phyloP scores from a whole-genome alignment of 2,329 filamentous ascomycete genomes.

The Ophiocordyceps camponoti-leonardi region DNA sequence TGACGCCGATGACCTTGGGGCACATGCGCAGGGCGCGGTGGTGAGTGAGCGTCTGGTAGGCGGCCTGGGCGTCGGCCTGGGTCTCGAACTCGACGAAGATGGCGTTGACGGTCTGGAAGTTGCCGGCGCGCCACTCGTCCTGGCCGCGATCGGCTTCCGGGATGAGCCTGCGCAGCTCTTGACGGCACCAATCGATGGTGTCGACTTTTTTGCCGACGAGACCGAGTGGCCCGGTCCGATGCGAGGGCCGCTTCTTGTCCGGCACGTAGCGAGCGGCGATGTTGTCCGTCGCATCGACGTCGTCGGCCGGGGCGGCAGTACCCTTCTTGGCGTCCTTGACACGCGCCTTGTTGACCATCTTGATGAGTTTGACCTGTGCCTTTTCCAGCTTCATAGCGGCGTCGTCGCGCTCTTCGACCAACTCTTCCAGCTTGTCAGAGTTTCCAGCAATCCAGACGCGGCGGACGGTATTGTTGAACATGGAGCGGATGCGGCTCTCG shows the following conservation, averaged over 20 bases:
- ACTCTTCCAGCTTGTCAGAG: constrained; percentile 52
- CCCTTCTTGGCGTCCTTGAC: constrained; percentile 17
- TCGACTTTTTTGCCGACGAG: constrained; percentile 54
- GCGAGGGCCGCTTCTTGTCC: constrained; percentile 50
- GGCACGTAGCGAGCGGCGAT: constrained; percentile 51
- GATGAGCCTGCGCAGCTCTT: constrained; percentile 34
- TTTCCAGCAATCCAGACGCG: constrained; percentile 74
- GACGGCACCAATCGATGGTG: constrained; percentile 70
- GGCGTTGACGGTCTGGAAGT: constrained; percentile 47
- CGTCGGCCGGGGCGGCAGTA: constrained; percentile 9
- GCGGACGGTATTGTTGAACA: constrained; percentile 66
- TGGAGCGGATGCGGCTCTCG: constrained; percentile 51
- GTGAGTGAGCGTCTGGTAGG: constrained; percentile 68
- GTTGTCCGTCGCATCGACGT: constrained; percentile 47
- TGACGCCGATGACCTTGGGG: constrained; percentile 67
- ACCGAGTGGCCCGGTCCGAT: constrained; percentile 46
- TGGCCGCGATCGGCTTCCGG: constrained; percentile 48
- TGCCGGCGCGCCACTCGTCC: constrained; percentile 44
- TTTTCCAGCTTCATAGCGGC: constrained; percentile 63
- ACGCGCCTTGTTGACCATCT: constrained; percentile 27
- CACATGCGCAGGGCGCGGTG: constrained; percentile 72
- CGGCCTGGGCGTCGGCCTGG: constrained; percentile 68
- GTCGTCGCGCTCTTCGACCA: constrained; percentile 61
- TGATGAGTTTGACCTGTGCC: constrained; percentile 69
- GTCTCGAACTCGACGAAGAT: constrained; percentile 88